Conservation (phyloP, 139 green algal species). For the Monoraphidium neglectum region DNA sequence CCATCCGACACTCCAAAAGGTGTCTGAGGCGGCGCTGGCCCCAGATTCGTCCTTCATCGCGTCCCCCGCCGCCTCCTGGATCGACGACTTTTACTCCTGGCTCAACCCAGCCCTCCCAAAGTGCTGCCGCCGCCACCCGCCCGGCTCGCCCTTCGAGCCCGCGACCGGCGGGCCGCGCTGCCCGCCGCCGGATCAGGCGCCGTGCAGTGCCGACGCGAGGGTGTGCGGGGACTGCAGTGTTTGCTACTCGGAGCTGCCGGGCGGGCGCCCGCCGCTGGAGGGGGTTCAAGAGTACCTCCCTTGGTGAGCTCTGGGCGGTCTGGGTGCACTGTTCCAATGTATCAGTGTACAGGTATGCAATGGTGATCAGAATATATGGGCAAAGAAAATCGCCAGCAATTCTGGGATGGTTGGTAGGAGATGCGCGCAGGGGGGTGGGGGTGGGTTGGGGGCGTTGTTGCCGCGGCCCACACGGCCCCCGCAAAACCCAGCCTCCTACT, state of each 20-base stretch:
- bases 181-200: slow-evolving; percentile 76
- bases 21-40: slow-evolving; percentile 28
- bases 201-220: slow-evolving; percentile 47
- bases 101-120: slow-evolving; percentile 66
- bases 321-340: too few relatives aligned
- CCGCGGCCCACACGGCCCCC: too few relatives aligned
- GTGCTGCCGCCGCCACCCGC: slow-evolving; percentile 56
- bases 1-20: slow-evolving; percentile 26
- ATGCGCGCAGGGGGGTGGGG: too few relatives aligned
- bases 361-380: too few relatives aligned
- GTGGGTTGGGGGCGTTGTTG: too few relatives aligned
- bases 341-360: too few relatives aligned
- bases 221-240: slow-evolving; percentile 63
- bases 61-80: slow-evolving; percentile 81
- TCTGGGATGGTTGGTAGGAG: too few relatives aligned
- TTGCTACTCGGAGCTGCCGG: slow-evolving; percentile 57
- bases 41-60: slow-evolving; percentile 58
- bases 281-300: slow-evolving; percentile 9
- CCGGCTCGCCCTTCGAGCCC: neutral
- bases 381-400: too few relatives aligned
- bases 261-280: neutral
- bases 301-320: neutral
- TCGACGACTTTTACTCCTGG: slow-evolving; percentile 95
- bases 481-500: too few relatives aligned
- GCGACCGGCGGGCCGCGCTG: slow-evolving; percentile 44